phyloP scores from a whole-genome alignment of 2,329 filamentous ascomycete species.

The Fusarium tupiense region DNA sequence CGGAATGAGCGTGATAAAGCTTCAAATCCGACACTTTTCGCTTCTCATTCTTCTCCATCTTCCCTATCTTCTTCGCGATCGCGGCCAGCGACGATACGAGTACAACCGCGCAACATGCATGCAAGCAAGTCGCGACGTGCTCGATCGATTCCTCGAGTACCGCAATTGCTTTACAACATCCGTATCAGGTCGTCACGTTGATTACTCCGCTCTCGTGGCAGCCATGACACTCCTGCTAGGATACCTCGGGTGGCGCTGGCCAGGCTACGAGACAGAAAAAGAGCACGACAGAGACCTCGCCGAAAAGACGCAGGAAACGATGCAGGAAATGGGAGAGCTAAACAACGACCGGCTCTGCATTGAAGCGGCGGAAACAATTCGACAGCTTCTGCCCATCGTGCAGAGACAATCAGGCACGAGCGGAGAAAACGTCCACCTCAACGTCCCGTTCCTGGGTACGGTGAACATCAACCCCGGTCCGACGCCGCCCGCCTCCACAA shows the following conservation, averaged over 20 bases:
- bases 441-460: conserved; percentile 58
- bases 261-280: conserved; percentile 35
- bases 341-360: conserved; percentile 54
- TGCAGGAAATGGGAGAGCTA: conserved; percentile 50
- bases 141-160: conserved; percentile 60
- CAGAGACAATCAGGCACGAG: conserved; percentile 37
- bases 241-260: conserved; percentile 54
- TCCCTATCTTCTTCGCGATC: conserved; percentile 61
- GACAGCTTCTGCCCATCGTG: conserved; percentile 55
- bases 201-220: conserved; percentile 63
- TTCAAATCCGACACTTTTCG: conserved; percentile 62
- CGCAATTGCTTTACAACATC: conserved; percentile 43
- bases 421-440: conserved; percentile 48
- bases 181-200: conserved; percentile 54
- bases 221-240: conserved; percentile 61
- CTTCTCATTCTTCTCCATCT: conserved; percentile 64
- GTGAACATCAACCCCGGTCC: conserved; percentile 52
- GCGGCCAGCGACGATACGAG: conserved; percentile 57
- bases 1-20: conserved; percentile 49
- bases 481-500: conserved; percentile 21
- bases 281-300: conserved; percentile 50
- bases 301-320: conserved; percentile 49
- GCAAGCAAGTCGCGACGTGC: conserved; percentile 60
- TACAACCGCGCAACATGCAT: conserved; percentile 56
- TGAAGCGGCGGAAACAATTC: conserved; percentile 56